phyloP scores from a whole-genome alignment of 345 rosid genomes.

The Rhodamnia argentea region DNA sequence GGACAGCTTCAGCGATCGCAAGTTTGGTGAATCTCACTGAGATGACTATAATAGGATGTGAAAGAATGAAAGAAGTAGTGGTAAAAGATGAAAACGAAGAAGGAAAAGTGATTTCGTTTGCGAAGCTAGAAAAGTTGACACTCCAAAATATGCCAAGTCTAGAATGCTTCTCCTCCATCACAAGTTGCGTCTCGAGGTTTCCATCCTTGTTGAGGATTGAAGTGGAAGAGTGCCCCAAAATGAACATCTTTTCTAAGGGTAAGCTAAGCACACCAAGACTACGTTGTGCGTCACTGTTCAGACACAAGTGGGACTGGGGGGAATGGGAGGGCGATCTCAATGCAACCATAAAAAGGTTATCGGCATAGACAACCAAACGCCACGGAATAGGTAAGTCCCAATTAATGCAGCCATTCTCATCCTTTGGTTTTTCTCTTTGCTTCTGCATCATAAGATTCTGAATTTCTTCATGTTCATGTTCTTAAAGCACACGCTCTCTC shows the following conservation, averaged over 20 bases:
- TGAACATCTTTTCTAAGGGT: background rate
- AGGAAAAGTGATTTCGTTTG: background rate
- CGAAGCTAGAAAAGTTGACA: rapidly evolving
- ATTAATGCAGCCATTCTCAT: too few relatives aligned
- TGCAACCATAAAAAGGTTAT: too few relatives aligned
- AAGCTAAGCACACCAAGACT: rapidly evolving
- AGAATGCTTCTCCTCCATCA: background rate
- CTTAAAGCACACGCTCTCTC: too few relatives aligned
- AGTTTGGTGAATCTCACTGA: rapidly evolving
- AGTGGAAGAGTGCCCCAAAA: background rate
- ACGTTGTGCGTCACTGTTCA: rapidly evolving
- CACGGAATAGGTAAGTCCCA: too few relatives aligned
- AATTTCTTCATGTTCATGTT: too few relatives aligned
- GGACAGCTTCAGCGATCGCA: rapidly evolving
- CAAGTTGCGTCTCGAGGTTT: background rate
- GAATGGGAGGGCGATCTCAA: too few relatives aligned
- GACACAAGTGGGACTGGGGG: rapidly evolving
- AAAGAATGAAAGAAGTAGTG: background rate
- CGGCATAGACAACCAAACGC: too few relatives aligned
- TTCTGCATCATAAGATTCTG: too few relatives aligned
- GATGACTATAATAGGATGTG: background rate
- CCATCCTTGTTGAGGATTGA: background rate
- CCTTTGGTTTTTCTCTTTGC: too few relatives aligned
- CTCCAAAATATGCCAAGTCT: background rate
- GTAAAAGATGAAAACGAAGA: background rate